Evolutionary conservation across 129 eudicot genomes (phyloP), one percentile per base, ranked within the genome.

Genomic region (Flaveria brownii): DNA sequence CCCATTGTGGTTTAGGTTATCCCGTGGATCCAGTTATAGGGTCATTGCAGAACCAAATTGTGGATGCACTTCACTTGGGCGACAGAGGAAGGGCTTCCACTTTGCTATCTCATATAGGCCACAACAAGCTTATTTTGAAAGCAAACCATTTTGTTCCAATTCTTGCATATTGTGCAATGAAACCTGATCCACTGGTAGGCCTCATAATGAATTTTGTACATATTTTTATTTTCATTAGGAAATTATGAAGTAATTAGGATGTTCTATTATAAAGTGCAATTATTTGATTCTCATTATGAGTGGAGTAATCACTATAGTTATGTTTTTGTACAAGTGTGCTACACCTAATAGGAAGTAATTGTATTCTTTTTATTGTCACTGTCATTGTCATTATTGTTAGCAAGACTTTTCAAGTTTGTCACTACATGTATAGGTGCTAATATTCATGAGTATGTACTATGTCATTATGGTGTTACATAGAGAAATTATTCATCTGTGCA

Each of bases 121-220:
- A 22, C 78, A 72, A 74, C 62, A 77, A 52, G 22, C 77, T 72
- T 69, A 25, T 56, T 25, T 78, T 81, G 77, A 76, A 52, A 16
- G 87, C 83, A n/a, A 70, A 79, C 14, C 87, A 88, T 87, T 87
- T 94, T 64, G 43, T 81, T 71, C 43, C 33, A 49, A 81, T 91
- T 74, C 90, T 94, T 77, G 77, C 79, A 64, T 84, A 85, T 59
- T 94, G 96, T 78, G 88, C 91, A 33, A 77, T 79, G 67, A 57
- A 56, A 45, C 96, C 96, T 61, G 97, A 94, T 87, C 96, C 96
- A 46, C 68, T 86, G 92, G 98, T 90, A 82, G 46, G 89, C 49
- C 77, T 49, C 8, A 51, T 80, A 26, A 56, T 18, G 14, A 59
- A 49, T 69, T 72, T 36, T 14, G 7, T 39, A 22, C 1, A 18